Conservation (phyloP, 179 eudicot species). For the Silene vulgaris region DNA sequence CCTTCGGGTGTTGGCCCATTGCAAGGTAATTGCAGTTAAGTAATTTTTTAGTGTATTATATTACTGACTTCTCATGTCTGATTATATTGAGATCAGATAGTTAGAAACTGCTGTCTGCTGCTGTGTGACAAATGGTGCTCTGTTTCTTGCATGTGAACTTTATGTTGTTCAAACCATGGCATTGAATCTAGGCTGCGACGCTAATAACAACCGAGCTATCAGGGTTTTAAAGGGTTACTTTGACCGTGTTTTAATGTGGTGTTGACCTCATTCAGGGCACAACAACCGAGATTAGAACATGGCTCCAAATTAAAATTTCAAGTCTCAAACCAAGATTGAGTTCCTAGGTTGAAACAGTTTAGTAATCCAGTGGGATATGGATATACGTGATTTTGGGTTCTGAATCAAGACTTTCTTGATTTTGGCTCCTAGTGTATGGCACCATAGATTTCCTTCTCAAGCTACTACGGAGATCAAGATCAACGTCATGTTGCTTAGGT, state of each 20-base stretch:
- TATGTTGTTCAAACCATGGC: background rate
- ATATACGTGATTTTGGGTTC: background rate
- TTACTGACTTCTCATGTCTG: background rate
- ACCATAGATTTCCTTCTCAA: background rate
- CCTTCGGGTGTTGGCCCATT: slow-evolving; percentile 23
- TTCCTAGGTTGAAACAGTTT: background rate
- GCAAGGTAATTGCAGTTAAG: slow-evolving; percentile 25
- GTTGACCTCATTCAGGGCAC: background rate
- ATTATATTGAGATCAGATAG: background rate
- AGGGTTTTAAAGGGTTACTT: background rate
- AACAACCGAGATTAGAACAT: background rate
- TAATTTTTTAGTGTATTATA: background rate
- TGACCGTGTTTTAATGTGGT: background rate
- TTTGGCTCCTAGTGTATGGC: background rate
- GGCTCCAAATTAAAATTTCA: background rate
- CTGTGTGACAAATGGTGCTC: background rate
- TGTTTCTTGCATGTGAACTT: slow-evolving; percentile 5
- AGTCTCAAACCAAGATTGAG: background rate
- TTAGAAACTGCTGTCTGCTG: background rate
- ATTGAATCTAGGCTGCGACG: background rate
- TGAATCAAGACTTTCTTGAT: background rate
- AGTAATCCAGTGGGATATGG: slow-evolving; percentile 1
- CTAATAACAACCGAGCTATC: too few species aligned
- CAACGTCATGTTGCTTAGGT: background rate
- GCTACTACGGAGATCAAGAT: background rate